Evolutionary conservation across 208 protist genomes (phyloP).

Genomic region (Phytomonas francai): DNA sequence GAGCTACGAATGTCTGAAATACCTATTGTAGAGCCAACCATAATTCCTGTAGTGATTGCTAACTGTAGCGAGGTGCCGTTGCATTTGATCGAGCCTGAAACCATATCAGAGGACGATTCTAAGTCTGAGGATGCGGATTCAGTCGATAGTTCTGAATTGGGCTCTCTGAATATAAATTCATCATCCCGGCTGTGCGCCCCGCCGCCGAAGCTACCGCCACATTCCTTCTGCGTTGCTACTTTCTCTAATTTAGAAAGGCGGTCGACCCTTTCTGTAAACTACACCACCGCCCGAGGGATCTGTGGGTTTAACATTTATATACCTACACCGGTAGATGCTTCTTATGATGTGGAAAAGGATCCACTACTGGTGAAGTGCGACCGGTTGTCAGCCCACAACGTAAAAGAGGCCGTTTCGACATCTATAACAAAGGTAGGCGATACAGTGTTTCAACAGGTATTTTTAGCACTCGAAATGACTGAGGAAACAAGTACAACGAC

Average conservation of each 20-base stretch:
- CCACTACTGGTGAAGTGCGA: background rate
- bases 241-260: background rate
- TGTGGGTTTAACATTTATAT: background rate
- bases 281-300: background rate
- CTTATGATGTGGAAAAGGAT: background rate
- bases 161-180: background rate
- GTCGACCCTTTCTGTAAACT: background rate
- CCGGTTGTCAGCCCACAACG: background rate
- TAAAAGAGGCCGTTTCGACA: background rate
- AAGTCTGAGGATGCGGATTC: background rate
- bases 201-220: constrained; percentile 33
- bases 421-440: constrained; percentile 3
- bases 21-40: background rate
- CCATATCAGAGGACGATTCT: background rate
- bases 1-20: background rate
- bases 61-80: constrained; percentile 37
- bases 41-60: constrained; percentile 20
- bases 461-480: background rate
- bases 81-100: constrained; percentile 26
- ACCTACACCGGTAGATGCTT: background rate
- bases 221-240: constrained; percentile 24
- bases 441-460: background rate
- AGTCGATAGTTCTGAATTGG: background rate
- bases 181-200: constrained; percentile 36
- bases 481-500: background rate